Percentiles rank a stretch among this genome's conserved stretches.
Evolutionary conservation across 2,329 filamentous ascomycete species (phyloP).

Genomic region (Dactylellina cionopaga): DNA sequence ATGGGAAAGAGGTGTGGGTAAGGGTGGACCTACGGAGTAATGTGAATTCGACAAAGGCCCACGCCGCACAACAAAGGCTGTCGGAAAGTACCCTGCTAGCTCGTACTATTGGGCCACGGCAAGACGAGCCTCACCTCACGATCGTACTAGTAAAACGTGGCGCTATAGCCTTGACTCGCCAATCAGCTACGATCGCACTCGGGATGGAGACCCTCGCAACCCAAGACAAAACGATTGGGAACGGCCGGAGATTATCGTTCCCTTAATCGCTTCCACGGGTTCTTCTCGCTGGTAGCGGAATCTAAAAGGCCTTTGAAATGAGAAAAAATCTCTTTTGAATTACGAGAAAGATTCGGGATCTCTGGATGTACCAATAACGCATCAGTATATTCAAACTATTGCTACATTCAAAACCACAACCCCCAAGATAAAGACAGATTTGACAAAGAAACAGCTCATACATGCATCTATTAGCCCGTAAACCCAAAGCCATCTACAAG

Average conservation of each 20-base stretch:
- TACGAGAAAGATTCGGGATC: too few relatives aligned
- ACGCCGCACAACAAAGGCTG: slow-evolving; percentile 1
- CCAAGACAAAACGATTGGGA: slow-evolving; percentile 35
- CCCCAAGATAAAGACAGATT: slow-evolving; percentile 8
- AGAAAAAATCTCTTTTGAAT: too few relatives aligned
- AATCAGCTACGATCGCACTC: slow-evolving; percentile 43
- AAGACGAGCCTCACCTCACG: slow-evolving; percentile 21
- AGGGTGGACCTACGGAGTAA: too few relatives aligned
- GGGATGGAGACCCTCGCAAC: slow-evolving; percentile 26
- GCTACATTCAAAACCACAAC: too few relatives aligned
- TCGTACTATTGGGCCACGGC: background rate
- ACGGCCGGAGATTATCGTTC: slow-evolving; percentile 16
- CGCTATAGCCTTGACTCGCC: slow-evolving; percentile 37
- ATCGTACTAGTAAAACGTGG: slow-evolving; percentile 35
- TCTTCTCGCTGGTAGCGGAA: too few relatives aligned
- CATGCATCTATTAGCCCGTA: slow-evolving; percentile 16
- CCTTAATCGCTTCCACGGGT: too few relatives aligned
- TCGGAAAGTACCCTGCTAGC: background rate
- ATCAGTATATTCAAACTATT: too few relatives aligned
- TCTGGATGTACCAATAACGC: too few relatives aligned
- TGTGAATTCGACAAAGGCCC: too few relatives aligned
- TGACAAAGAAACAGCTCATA: slow-evolving; percentile 6
- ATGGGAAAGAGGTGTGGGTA: too few relatives aligned
- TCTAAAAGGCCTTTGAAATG: background rate
- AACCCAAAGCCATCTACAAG: slow-evolving; percentile 22